Conservation (phyloP, 495 filamentous ascomycete genomes). For the Echria macrotheca region DNA sequence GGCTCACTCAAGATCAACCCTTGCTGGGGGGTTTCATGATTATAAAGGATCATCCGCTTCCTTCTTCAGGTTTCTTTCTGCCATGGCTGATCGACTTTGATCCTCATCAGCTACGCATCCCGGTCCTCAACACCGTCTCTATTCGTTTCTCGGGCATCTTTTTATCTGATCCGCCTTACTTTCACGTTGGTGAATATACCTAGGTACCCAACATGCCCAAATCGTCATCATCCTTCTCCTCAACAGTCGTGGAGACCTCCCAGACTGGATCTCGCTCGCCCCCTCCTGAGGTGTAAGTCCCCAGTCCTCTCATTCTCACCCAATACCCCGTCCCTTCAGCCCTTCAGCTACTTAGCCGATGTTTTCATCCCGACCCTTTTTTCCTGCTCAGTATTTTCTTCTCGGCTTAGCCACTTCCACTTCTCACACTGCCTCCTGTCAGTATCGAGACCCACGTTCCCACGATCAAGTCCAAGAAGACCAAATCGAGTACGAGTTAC, state of each 20-base stretch:
- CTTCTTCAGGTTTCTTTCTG: too few species aligned
- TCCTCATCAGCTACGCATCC: too few species aligned
- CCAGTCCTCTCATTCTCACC: background rate
- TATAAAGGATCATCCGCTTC: too few species aligned
- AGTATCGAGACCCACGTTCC: background rate
- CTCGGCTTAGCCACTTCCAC: background rate
- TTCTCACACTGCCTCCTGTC: background rate
- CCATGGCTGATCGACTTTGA: too few species aligned
- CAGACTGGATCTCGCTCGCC: background rate
- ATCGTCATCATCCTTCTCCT: slow-evolving; percentile 1
- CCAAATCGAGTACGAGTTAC: background rate
- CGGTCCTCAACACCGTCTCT: too few species aligned
- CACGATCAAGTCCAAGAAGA: background rate
- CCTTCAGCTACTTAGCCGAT: too few species aligned
- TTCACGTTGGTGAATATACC: background rate
- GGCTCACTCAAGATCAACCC: too few species aligned
- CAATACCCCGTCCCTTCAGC: background rate
- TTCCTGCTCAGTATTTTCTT: background rate
- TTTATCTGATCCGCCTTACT: background rate
- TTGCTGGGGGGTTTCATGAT: too few species aligned
- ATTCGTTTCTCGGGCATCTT: background rate
- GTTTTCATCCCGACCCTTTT: too few species aligned
- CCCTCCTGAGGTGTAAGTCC: background rate
- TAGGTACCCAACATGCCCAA: background rate
- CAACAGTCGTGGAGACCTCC: background rate